Conservation (phyloP, 345 rosid species). For the Laguncularia racemosa region DNA sequence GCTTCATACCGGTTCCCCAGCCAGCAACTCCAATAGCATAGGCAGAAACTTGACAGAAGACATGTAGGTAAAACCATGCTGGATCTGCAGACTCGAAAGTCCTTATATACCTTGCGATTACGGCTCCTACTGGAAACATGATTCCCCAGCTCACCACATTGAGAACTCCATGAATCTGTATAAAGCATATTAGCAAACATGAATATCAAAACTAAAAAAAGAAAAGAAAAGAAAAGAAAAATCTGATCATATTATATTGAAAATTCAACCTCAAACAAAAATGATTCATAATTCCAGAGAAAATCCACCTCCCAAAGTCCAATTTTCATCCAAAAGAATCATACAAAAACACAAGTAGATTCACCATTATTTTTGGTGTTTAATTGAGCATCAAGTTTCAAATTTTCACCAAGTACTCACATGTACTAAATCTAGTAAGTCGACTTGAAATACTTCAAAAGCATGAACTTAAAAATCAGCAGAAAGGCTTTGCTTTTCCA, state of each 20-base stretch:
- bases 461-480: too few relatives aligned
- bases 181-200: neutral
- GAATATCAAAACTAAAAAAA: neutral
- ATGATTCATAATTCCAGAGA: too few relatives aligned
- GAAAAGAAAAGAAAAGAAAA: neutral
- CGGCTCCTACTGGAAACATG: constrained; percentile 59
- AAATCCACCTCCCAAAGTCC: too few relatives aligned
- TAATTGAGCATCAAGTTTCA: too few relatives aligned
- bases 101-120: constrained; percentile 70
- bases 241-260: too few relatives aligned
- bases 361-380: too few relatives aligned
- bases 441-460: too few relatives aligned
- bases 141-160: constrained; percentile 88
- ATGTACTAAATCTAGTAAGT: too few relatives aligned
- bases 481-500: too few relatives aligned
- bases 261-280: neutral
- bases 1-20: constrained; percentile 85
- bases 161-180: constrained; percentile 80
- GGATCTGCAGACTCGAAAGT: constrained; percentile 71
- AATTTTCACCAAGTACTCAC: too few relatives aligned
- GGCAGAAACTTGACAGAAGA: constrained; percentile 59
- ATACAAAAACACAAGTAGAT: too few relatives aligned
- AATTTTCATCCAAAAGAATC: too few relatives aligned
- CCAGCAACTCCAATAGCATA: constrained; percentile 81
- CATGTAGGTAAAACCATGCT: constrained; percentile 82